Base-by-base conservation (phyloP, 169 alveolate genomes). In the Plasmodium gonderi region DNA sequence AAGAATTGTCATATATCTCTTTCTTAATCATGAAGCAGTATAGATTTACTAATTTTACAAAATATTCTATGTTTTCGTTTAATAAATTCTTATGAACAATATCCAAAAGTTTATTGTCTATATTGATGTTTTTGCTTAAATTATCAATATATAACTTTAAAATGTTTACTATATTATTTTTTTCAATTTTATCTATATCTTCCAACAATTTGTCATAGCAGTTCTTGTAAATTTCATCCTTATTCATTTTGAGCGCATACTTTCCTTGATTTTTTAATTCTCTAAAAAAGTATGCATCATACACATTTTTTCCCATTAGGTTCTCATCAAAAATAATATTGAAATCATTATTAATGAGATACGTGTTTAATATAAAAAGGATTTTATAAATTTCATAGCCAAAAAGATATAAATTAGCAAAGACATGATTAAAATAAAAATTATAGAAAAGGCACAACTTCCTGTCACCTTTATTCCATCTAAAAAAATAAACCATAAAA, bases 111-210 rank as follows among this genome's bases (percentile, higher is more conserved):
- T 83, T 83, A 33, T 33, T 26, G 40, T 69, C 82, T 72, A 83
- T 69, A 45, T 83, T 74, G 23, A 83, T 72, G 45, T 72, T 74
- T 11, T 47, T 69, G 64, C 75, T 69, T 83, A 51, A 83, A 83
- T 83, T 83, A 76, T 83, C 92, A 29, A 72, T 42, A 72, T 83
- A 83, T 83, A 83, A n/a, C 76, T 74, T 83, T 83, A 83, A 74
- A 72, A 83, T 83, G 65, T 83, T 83, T 83, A 83, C 60, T 8
- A 83, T 45, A 42, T 72, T 83, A 11, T 83, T 44, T 26, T 83
- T 83, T 9, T 72, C 92, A 47, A 83, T 83, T 38, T 83, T 45
- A 51, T 83, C 85, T 83, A 83, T 31, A 11, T 83, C 60, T 20
- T 83, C 92, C 36, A 26, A 51, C 60, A 83, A 69, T 49, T 69